These are phyloP conservation scores for Astragalus glycyphyllos DNA, from an alignment of 306 rosid genomes.

Conservation along the genomic window DNA sequence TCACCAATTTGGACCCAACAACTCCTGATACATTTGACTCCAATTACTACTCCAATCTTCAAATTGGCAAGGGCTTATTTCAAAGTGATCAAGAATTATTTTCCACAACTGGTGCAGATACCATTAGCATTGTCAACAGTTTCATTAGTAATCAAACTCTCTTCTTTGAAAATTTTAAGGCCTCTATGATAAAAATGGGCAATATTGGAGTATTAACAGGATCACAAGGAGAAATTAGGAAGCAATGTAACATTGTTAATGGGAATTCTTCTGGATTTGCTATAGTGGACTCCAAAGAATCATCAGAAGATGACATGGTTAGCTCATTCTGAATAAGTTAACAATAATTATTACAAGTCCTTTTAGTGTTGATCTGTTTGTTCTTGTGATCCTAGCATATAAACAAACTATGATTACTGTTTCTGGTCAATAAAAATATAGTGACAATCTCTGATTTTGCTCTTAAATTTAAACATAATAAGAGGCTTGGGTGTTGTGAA, in stretches of 20 bases:
- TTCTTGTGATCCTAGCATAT: too few species aligned
- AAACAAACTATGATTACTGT: too few species aligned
- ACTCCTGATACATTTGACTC: slow-evolving; percentile 54
- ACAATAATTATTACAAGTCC: background rate
- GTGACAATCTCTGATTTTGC: too few species aligned
- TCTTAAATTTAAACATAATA: background rate
- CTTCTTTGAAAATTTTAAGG: slow-evolving; percentile 41
- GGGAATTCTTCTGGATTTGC: slow-evolving; percentile 35
- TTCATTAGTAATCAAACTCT: slow-evolving; percentile 38
- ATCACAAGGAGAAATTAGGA: slow-evolving; percentile 47
- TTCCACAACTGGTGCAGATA: slow-evolving; percentile 47
- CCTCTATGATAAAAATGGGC: slow-evolving; percentile 55
- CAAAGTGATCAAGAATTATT: slow-evolving; percentile 53
- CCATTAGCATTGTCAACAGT: slow-evolving; percentile 45
- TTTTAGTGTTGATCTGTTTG: background rate
- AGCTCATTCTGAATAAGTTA: slow-evolving; percentile 34
- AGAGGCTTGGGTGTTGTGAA: slow-evolving; percentile 59
- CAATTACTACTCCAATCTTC: slow-evolving; percentile 49
- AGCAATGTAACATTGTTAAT: slow-evolving; percentile 49
- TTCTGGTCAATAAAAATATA: too few species aligned
- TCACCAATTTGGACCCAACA: slow-evolving; percentile 46
- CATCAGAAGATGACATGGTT: slow-evolving; percentile 22
- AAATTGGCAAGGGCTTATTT: slow-evolving; percentile 42
- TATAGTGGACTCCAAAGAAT: background rate
- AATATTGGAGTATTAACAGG: slow-evolving; percentile 51